Base-by-base conservation (phyloP, 2,329 filamentous ascomycete species). In the Trichoderma koningiopsis region DNA sequence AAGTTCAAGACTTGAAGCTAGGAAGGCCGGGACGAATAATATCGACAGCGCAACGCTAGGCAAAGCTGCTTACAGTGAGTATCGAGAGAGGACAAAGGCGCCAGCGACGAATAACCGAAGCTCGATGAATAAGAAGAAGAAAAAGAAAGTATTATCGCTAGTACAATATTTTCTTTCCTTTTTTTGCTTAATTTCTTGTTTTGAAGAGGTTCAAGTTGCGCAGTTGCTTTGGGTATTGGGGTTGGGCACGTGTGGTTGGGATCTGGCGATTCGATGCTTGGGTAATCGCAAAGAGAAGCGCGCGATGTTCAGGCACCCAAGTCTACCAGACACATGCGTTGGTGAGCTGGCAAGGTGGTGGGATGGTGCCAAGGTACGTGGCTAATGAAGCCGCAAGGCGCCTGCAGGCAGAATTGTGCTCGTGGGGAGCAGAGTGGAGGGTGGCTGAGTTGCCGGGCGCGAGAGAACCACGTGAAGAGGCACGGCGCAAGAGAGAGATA, bases 261-360 rank as follows among this genome's bases (percentile, higher is more conserved):
- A 74, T 69, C 35, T 19, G 27, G 65, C 56, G 59, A 56, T 59
- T 60, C 47, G 59, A 62, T 64, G 65, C 66, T 70, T 78, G 81
- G 74, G 70, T 66, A 81, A 78, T 79, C 77, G 80, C 75, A 76
- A 76, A 53, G 49, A 49, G 47, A 79, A 78, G 78, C 78, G 81
- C 79, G 80, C 79, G 79, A 80, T 82, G 81, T 79, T 78, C 79
- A 83, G 79, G 72, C 77, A 78, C 80, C 81, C 82, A 67, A 85
- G 85, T 85, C 82, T 84, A 86, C 85, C 85, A 82, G 83, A 82
- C 83, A 82, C 83, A 84, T 85, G 84, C 81, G 85, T 82, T 80
- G 82, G 86, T 88, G 87, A 84, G 87, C 83, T 89, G 87, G 86
- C 87, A 88, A 76, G 80, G 76, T 77, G 79, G 78, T 80, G 82